phyloP scores from a whole-genome alignment of 129 eudicot species.

The Artemisia argyi region DNA sequence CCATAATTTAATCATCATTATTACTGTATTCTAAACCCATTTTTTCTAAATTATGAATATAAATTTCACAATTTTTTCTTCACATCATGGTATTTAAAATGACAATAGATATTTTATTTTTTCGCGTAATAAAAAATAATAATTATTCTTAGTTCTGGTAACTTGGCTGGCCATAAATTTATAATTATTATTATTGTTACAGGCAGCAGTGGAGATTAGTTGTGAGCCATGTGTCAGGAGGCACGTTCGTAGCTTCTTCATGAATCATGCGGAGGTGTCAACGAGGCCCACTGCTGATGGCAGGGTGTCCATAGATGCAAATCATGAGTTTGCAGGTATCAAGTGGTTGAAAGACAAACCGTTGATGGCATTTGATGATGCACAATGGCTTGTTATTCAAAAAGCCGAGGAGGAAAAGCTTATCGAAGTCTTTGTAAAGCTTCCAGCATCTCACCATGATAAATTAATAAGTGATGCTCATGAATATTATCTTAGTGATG shows the following conservation, averaged over 20 bases:
- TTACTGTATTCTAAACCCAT: too few species aligned
- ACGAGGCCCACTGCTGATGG: constrained; percentile 92
- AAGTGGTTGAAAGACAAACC: constrained; percentile 92
- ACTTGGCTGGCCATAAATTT: neutral
- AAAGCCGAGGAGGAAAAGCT: constrained; percentile 98
- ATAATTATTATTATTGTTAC: constrained; percentile 16
- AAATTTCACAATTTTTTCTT: neutral
- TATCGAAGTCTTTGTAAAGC: constrained; percentile 68
- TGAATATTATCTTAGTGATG: constrained; percentile 80
- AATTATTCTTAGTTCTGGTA: neutral
- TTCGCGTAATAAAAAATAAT: too few species aligned
- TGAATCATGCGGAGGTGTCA: constrained; percentile 88
- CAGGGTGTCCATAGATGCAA: constrained; percentile 60
- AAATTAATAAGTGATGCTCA: constrained; percentile 65
- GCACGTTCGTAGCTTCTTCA: constrained; percentile 88
- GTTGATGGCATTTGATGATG: constrained; percentile 71
- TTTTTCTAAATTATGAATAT: neutral
- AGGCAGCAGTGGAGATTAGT: constrained; percentile 97
- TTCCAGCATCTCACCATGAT: constrained; percentile 54
- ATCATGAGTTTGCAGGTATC: constrained; percentile 71
- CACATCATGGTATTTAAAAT: too few species aligned
- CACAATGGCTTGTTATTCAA: constrained; percentile 92
- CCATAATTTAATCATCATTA: too few species aligned
- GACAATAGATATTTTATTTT: too few species aligned
- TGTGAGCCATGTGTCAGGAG: constrained; percentile 85